phyloP scores from a whole-genome alignment of 129 eudicot genomes.

The Pseudognaphalium luteoalbum region DNA sequence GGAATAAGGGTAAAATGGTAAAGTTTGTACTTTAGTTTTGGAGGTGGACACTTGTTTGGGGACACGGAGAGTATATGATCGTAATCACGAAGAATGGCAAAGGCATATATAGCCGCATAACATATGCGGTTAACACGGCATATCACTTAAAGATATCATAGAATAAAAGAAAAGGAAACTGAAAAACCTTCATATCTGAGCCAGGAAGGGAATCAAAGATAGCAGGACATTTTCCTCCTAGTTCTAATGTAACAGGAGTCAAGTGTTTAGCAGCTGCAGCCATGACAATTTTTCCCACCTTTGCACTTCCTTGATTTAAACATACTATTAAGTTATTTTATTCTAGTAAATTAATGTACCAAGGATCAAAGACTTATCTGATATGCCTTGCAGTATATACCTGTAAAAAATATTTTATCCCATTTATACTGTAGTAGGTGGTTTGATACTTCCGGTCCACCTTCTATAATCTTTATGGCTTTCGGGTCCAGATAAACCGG shows the following conservation, averaged over 20 bases:
- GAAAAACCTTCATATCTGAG: conserved; percentile 68
- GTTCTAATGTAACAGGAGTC: conserved; percentile 88
- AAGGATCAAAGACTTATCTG: neutral
- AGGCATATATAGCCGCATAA: too few relatives aligned
- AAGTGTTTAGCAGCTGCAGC: conserved; percentile 85
- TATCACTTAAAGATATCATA: neutral
- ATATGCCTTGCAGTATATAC: conserved; percentile 22
- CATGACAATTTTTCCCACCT: conserved; percentile 71
- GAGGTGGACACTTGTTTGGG: too few relatives aligned
- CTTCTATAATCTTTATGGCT: conserved; percentile 77
- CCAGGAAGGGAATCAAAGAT: conserved; percentile 62
- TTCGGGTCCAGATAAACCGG: conserved; percentile 70
- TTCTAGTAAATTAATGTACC: neutral
- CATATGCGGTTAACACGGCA: too few relatives aligned
- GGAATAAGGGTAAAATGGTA: too few relatives aligned
- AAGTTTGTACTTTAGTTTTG: too few relatives aligned
- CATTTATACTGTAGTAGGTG: conserved; percentile 61
- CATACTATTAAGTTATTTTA: too few relatives aligned
- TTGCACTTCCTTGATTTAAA: conserved; percentile 57
- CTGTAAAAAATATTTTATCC: conserved; percentile 96
- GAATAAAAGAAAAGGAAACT: neutral
- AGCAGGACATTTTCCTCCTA: conserved; percentile 90
- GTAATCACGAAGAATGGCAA: neutral
- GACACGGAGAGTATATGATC: neutral
- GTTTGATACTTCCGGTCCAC: conserved; percentile 57